Conservation (phyloP, 768 basidiomycete species). For the Pulveroboletus frians region DNA sequence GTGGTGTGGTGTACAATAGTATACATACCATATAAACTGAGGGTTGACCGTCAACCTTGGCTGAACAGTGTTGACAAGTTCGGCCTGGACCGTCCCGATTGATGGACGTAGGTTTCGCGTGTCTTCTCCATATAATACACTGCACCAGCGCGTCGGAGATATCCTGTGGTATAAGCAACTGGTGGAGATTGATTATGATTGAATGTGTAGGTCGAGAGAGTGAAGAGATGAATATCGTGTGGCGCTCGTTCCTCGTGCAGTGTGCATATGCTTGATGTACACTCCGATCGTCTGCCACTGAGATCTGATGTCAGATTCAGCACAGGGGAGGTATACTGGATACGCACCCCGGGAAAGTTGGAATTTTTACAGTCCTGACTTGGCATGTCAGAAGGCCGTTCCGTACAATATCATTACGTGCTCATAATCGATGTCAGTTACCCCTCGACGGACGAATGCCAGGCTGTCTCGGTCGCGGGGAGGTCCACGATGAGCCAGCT, state of each 20-base stretch:
- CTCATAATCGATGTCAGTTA: background rate
- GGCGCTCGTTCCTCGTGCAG: background rate
- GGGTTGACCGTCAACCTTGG: background rate
- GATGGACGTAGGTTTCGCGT: background rate
- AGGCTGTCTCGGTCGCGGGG: background rate
- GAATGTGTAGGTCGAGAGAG: background rate
- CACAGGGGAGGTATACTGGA: background rate
- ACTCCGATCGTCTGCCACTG: constrained; percentile 7
- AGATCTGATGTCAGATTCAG: background rate
- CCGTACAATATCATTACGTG: background rate
- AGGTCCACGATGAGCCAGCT: constrained; percentile 11
- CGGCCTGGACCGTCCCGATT: background rate
- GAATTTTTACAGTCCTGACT: background rate
- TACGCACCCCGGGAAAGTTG: constrained; percentile 12
- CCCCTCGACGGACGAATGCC: background rate
- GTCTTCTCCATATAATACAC: constrained; percentile 21
- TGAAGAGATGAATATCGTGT: background rate
- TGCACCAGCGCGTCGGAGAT: constrained; percentile 10
- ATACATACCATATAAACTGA: constrained; percentile 2
- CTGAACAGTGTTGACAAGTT: background rate
- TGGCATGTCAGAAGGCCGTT: background rate
- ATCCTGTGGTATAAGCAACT: constrained; percentile 1
- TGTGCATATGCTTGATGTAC: background rate
- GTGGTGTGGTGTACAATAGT: constrained; percentile 1
- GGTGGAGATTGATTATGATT: background rate